Percentiles rank a stretch among this genome's conserved stretches.
Evolutionary conservation across 73 alveolate species (phyloP).

Genomic region (Paramecium tetraurelia): DNA sequence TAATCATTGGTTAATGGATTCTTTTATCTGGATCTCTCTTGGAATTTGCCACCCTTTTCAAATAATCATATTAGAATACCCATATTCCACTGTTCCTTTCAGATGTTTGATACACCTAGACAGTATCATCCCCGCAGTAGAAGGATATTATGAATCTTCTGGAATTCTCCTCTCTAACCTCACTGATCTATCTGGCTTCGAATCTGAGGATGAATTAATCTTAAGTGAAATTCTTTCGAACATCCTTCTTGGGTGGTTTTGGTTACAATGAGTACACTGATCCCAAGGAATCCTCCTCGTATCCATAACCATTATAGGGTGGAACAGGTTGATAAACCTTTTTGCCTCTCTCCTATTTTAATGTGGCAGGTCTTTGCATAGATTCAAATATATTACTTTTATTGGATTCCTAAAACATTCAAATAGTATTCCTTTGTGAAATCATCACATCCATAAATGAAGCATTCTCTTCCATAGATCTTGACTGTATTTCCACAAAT

Average conservation of each 20-base stretch:
- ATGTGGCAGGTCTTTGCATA: constrained; percentile 64
- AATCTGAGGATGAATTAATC: constrained; percentile 93
- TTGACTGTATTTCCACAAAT: constrained; percentile 81
- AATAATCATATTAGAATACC: background rate
- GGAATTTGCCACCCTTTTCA: constrained; percentile 24
- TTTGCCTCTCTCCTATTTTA: constrained; percentile 79
- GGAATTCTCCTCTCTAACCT: constrained; percentile 90
- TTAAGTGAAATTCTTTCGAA: constrained; percentile 85
- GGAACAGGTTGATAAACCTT: constrained; percentile 86
- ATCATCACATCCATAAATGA: constrained; percentile 91
- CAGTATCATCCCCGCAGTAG: constrained; percentile 94
- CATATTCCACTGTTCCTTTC: constrained; percentile 62
- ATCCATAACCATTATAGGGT: constrained; percentile 94
- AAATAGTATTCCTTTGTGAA: constrained; percentile 93
- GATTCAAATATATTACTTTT: constrained; percentile 45
- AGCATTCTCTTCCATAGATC: constrained; percentile 90
- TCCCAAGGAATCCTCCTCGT: constrained; percentile 93
- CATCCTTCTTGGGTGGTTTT: constrained; percentile 86
- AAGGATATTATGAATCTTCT: constrained; percentile 90
- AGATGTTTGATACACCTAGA: constrained; percentile 89
- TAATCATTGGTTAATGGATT: constrained; percentile 32
- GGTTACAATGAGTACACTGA: constrained; percentile 84
- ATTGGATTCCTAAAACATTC: constrained; percentile 77
- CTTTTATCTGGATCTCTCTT: constrained; percentile 34
- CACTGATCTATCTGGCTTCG: constrained; percentile 85